Evolutionary conservation across 2,329 filamentous ascomycete genomes (phyloP).

Genomic region (Coniochaeta sp.): DNA sequence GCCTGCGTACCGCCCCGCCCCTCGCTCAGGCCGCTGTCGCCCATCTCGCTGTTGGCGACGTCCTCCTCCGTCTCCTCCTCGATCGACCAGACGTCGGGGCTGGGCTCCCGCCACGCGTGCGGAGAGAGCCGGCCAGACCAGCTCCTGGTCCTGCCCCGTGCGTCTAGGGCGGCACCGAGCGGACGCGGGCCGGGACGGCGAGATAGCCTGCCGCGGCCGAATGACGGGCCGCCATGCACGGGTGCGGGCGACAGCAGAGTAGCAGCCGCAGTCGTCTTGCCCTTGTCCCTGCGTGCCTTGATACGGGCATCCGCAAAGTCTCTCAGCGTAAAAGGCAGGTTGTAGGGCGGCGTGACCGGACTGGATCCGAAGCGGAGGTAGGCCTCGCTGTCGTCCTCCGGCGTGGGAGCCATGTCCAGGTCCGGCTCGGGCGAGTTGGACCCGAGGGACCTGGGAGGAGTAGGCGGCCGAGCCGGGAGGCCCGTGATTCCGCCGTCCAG

Average conservation of each 20-base stretch:
- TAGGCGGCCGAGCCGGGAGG: conserved; percentile 29
- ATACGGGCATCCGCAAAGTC: conserved; percentile 28
- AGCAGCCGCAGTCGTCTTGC: conserved; percentile 17
- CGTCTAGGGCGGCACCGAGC: conserved; percentile 14
- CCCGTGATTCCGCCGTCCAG: conserved; percentile 38
- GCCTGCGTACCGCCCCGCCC: conserved; percentile 17
- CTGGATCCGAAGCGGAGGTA: conserved; percentile 39
- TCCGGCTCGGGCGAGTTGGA: conserved; percentile 29
- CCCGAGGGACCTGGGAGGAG: conserved; percentile 30
- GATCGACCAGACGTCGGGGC: conserved; percentile 53
- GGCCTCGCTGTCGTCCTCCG: conserved; percentile 36
- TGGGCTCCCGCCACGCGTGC: conserved; percentile 49
- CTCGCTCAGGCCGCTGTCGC: conserved; percentile 20
- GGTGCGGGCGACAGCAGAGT: conserved; percentile 21
- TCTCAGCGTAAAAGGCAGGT: conserved; percentile 32
- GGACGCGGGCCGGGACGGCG: conserved; percentile 12
- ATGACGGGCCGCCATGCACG: not conserved
- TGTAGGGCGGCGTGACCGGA: conserved; percentile 16
- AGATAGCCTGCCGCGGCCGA: conserved; percentile 13
- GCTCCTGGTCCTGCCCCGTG: conserved; percentile 16
- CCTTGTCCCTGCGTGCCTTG: conserved; percentile 20
- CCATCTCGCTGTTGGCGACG: conserved; percentile 33
- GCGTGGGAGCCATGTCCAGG: conserved; percentile 35
- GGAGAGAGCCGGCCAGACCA: conserved; percentile 28
- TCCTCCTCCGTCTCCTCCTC: conserved; percentile 49